These are phyloP conservation scores for Tetragonia tetragonoides DNA, from an alignment of 148 eudicot genomes.

Conservation along the genomic window DNA sequence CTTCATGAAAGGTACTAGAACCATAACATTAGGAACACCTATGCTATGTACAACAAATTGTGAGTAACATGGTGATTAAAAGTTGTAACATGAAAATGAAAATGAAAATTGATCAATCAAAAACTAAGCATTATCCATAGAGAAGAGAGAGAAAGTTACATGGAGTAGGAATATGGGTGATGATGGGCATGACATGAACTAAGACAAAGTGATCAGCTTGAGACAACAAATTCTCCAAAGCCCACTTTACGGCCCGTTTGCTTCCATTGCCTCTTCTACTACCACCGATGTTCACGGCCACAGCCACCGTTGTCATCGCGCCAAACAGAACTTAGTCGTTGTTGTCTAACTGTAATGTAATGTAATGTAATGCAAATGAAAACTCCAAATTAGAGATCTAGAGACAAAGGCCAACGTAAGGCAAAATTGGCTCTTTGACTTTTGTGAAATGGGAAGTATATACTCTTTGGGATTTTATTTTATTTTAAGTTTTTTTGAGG, in stretches of 20 bases:
- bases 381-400: neutral
- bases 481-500: neutral
- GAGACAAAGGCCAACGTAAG: neutral
- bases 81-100: too few relatives aligned
- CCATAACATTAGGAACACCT: too few relatives aligned
- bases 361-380: too few relatives aligned
- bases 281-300: slow-evolving; percentile 62
- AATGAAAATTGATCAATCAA: too few relatives aligned
- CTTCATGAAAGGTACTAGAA: too few relatives aligned
- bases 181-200: slow-evolving; percentile 63
- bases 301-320: slow-evolving; percentile 53
- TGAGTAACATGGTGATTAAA: too few relatives aligned
- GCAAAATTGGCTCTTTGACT: neutral
- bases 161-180: slow-evolving; percentile 59
- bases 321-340: neutral
- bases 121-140: too few relatives aligned
- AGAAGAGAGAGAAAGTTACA: slow-evolving; percentile 28
- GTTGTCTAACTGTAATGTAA: too few relatives aligned
- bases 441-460: neutral
- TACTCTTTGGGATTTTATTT: neutral
- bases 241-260: slow-evolving; percentile 71
- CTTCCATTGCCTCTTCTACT: slow-evolving; percentile 58
- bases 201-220: slow-evolving; percentile 51
- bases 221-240: slow-evolving; percentile 50
- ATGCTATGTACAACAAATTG: too few relatives aligned